Evolutionary conservation across 306 rosid species (phyloP).

Genomic region (Fagus crenata): DNA sequence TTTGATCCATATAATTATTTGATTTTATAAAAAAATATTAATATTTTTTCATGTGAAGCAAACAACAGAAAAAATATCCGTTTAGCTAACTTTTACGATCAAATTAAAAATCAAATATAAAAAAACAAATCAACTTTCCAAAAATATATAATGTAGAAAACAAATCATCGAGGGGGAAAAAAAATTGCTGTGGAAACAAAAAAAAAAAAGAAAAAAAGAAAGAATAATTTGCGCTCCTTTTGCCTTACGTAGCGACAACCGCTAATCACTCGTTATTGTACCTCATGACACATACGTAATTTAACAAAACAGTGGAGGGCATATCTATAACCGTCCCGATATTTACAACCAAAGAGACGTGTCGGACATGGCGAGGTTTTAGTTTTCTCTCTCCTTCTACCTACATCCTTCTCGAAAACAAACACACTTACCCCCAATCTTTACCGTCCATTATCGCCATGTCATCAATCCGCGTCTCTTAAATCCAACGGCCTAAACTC

Average conservation of each 20-base stretch:
- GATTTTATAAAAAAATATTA: too few species aligned
- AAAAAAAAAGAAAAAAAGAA: too few species aligned
- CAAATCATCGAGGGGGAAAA: not conserved
- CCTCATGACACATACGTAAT: conserved; percentile 32
- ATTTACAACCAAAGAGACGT: conserved; percentile 44
- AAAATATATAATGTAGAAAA: too few species aligned
- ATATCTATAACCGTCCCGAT: conserved; percentile 12
- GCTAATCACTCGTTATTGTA: not conserved
- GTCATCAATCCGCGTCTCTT: conserved; percentile 55
- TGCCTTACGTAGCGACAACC: not conserved
- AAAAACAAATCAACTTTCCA: too few species aligned
- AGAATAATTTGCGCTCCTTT: not conserved
- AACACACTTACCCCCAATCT: conserved; percentile 62
- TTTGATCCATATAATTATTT: too few species aligned
- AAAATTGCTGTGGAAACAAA: too few species aligned
- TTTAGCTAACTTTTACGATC: too few species aligned
- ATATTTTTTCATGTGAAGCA: too few species aligned
- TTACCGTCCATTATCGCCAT: conserved; percentile 37
- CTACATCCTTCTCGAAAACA: conserved; percentile 58
- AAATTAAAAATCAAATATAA: too few species aligned
- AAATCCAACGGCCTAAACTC: conserved; percentile 39
- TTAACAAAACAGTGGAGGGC: not conserved
- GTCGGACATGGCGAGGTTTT: conserved; percentile 30
- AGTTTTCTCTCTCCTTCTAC: not conserved
- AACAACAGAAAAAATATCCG: too few species aligned